A percentile compares a stretch with the other conserved stretches of the same genome.
Conservation (phyloP, 1,139 yeast genomes). For the Wickerhamiella infanticola region DNA sequence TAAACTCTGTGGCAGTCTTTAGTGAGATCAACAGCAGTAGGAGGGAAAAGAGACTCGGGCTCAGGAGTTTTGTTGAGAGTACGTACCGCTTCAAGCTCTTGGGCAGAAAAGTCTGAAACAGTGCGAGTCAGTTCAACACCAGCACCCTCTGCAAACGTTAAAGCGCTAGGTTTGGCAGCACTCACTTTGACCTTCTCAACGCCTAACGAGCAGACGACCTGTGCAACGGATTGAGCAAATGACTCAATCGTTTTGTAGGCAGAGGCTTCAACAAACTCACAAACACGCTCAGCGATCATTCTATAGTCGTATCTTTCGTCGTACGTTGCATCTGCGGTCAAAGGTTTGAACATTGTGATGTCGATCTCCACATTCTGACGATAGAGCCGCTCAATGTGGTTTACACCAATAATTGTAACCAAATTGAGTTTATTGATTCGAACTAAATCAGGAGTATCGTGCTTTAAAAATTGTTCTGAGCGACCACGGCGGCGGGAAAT, state of each 20-base stretch:
- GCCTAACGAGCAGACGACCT: constrained; percentile 32
- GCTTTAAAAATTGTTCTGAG: constrained; percentile 1
- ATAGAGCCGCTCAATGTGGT: constrained; percentile 71
- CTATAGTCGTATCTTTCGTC: constrained; percentile 18
- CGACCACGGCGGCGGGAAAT: constrained; percentile 23
- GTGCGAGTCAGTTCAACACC: constrained; percentile 60
- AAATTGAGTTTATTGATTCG: constrained; percentile 39
- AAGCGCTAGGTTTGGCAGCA: constrained; percentile 78
- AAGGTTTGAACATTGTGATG: constrained; percentile 27
- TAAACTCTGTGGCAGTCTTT: constrained; percentile 37
- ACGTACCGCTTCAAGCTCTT: not conserved
- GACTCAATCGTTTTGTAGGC: constrained; percentile 91
- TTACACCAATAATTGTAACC: constrained; percentile 76
- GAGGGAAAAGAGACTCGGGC: constrained; percentile 14
- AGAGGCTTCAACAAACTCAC: constrained; percentile 50
- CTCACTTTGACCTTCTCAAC: constrained; percentile 36
- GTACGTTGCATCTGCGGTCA: constrained; percentile 7
- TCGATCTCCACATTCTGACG: constrained; percentile 62
- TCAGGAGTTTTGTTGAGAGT: not conserved
- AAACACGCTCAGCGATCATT: constrained; percentile 21
- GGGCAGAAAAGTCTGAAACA: constrained; percentile 13
- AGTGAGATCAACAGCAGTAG: constrained; percentile 2
- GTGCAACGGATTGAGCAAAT: constrained; percentile 58
- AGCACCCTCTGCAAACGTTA: constrained; percentile 75
- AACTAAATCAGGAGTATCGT: constrained; percentile 21